phyloP scores from a whole-genome alignment of 805 yeast species.

The Danielia oregonensis region DNA sequence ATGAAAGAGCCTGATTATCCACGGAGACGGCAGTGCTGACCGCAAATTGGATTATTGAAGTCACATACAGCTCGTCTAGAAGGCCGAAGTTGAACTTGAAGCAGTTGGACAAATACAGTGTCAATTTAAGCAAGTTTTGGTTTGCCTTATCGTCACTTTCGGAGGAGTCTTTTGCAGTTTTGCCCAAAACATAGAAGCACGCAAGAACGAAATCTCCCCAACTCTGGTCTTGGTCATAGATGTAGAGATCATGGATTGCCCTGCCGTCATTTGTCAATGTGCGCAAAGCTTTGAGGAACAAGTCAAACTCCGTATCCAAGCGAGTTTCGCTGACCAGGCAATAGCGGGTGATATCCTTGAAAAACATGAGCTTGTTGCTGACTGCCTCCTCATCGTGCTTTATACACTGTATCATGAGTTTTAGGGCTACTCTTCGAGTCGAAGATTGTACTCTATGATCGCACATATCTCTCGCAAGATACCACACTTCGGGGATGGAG shows the following conservation, averaged over 20 bases:
- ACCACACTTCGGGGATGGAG: conserved; percentile 74
- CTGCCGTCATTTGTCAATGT: conserved; percentile 50
- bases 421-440: conserved; percentile 44
- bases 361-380: conserved; percentile 51
- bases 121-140: conserved; percentile 13
- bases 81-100: conserved; percentile 45
- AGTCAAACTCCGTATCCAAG: conserved; percentile 48
- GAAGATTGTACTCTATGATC: conserved; percentile 24
- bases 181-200: conserved; percentile 13
- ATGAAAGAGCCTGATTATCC: conserved; percentile 31
- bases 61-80: conserved; percentile 36
- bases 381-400: conserved; percentile 46
- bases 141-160: conserved; percentile 8
- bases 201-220: conserved; percentile 15
- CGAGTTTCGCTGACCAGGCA: conserved; percentile 31
- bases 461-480: conserved; percentile 55
- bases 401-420: conserved; percentile 55
- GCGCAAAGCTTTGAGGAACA: conserved; percentile 45
- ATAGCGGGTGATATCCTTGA: conserved; percentile 49
- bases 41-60: conserved; percentile 27
- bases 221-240: conserved; percentile 34
- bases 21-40: conserved; percentile 40
- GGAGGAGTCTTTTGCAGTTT: conserved; percentile 7
- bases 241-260: conserved; percentile 48
- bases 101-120: conserved; percentile 41